Evolutionary conservation across 371 early-diverging fungal genomes (phyloP), one percentile per base, ranked within the genome.

Genomic region (Mycotypha africana): DNA sequence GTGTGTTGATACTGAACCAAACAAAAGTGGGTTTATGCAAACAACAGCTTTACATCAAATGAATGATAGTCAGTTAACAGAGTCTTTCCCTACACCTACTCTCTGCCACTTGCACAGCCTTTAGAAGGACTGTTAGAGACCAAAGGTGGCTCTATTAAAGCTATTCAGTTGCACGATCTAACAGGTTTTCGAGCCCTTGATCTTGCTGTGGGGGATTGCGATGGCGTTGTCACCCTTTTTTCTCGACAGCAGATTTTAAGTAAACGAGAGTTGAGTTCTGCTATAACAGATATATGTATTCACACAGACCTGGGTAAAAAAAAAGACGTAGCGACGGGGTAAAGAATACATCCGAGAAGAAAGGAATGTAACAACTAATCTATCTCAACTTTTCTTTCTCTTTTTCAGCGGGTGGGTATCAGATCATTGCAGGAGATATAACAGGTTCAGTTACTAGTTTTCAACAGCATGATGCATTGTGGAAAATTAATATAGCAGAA

Each of bases 161-260:
- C 70, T 5, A 49, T 75, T 8, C 32, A 60, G 6, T 45, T 75
- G 7, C 60, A 67, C 30, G 72, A 75, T 48, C 46, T 71, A 42
- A 71, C 72, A 19, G 67, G 72, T n/a, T 59, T 62, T 52, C 57
- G 67, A 15, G 57, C 54, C 5, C 51, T 62, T 2, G 70, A 69
- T 48, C 51, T 75, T 38, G 65, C 67, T 8, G 76, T 71, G 3
- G 76, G 72, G 2, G 76, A 75, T 51, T 69, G 70, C 6, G 64
- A 71, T 38, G 76, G 76, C 11, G 51, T 69, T 0, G 60, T 75
- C 8, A 71, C 67, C 4, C 41, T 70, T 20, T 75, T 75, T 41
- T 65, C 67, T 14, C 55, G 61, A n/a, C 65, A 71, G 33, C 72
- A 70, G 44, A 63, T 75, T 19, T 44, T 71, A 0, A 68, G 69